Evolutionary conservation across 441 rosid species (phyloP), one percentile per base, ranked within the genome.

Genomic region (Breynia disticha): DNA sequence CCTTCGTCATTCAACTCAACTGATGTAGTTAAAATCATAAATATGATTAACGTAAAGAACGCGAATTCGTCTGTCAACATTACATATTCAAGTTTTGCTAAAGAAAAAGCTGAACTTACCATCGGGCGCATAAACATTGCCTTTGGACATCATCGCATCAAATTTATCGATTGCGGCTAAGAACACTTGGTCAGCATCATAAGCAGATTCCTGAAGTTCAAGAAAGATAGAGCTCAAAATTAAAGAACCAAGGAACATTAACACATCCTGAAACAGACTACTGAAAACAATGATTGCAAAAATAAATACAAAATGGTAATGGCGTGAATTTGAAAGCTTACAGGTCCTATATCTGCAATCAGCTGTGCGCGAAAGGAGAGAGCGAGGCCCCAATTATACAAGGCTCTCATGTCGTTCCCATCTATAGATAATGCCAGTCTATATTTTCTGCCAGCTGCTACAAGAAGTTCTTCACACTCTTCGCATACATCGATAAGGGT

Each of bases 361-460:
- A 84, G 67, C 64, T 84, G 86, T 4, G 88, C 88, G 38, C 88
- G 88, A 65, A 76, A 82, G 59, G 81, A 79, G 19, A 84, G 74
- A 54, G 88, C 93, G 66, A 84, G 86, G 48, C 88, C 93, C 84
- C 93, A 84, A 28, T 84, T 84, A 61, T 84, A 79, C 17, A 82
- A 62, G 17, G 93, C 83, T 64, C 84, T 71, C 22, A 70, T 73
- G 52, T 84, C 93, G 61, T 65, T 65, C 50, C 86, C 86, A 56
- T 82, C 88, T 47, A 84, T 84, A 12, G 82, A 72, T 61, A 81
- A 37, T 19, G 84, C 93, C 57, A 71, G 48, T 37, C 74, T 68
- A 70, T 84, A 84, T 12, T 79, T 82, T 67, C 76, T 77, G 48
- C 88, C 93, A 24, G 86, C 88, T 62, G 79, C 71, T 22, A 82